Evolutionary conservation across 371 early-diverging fungal genomes (phyloP).

Genomic region (Umbelopsis sp.): DNA sequence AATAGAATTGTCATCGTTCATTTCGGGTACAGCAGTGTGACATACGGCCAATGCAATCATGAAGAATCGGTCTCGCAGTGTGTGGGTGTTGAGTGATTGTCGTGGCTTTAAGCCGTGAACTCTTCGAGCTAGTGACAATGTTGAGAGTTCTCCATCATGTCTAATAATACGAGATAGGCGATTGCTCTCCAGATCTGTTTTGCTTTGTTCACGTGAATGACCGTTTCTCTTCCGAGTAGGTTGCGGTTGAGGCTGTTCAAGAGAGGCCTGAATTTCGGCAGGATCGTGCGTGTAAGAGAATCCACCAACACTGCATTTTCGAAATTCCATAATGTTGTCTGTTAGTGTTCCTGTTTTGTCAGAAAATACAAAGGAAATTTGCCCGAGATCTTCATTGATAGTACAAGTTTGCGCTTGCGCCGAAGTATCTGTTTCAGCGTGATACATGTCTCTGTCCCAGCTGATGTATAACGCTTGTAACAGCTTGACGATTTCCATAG

Average conservation of each 20-base stretch:
- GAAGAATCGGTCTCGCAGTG: constrained; percentile 6
- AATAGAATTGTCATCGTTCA: constrained; percentile 47
- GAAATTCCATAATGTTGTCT: constrained; percentile 80
- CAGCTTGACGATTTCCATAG: constrained; percentile 91
- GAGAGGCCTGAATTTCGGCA: constrained; percentile 25
- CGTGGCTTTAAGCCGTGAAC: background rate
- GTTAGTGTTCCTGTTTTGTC: constrained; percentile 92
- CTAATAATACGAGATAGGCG: constrained; percentile 57
- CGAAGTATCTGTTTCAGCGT: constrained; percentile 64
- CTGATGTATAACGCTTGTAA: constrained; percentile 16
- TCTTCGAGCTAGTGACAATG: constrained; percentile 5
- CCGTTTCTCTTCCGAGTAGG: constrained; percentile 33
- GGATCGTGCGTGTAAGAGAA: constrained; percentile 53
- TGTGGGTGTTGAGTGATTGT: constrained; percentile 1
- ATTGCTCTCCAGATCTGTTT: constrained; percentile 64
- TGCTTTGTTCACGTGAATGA: constrained; percentile 33
- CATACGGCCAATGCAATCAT: constrained; percentile 74
- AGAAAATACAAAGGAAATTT: constrained; percentile 93
- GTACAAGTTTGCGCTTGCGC: constrained; percentile 69
- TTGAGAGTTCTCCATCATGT: constrained; percentile 4
- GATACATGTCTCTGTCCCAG: constrained; percentile 24
- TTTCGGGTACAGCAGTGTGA: constrained; percentile 75
- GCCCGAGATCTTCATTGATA: constrained; percentile 83
- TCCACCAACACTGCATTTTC: constrained; percentile 87
- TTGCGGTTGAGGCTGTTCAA: constrained; percentile 25